A percentile compares a stretch with the other conserved stretches of the same genome.
Conservation (phyloP, 805 yeast species). For the Priceomyces carsonii region DNA sequence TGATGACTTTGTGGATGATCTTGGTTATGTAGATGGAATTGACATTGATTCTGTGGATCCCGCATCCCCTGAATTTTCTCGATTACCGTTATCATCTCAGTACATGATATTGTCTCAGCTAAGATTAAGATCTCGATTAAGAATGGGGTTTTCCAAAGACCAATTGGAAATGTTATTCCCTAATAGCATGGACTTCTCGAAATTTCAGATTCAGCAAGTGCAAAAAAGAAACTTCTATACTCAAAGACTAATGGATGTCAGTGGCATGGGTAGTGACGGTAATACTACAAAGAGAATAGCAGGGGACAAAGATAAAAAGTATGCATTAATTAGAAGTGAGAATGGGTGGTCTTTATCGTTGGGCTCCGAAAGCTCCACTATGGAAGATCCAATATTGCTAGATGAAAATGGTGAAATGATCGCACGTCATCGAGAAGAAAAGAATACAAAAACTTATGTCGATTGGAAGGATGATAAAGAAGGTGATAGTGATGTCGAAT, state of each 20-base stretch:
- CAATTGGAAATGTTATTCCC: slow-evolving; percentile 84
- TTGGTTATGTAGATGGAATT: slow-evolving; percentile 62
- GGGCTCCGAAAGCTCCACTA: slow-evolving; percentile 40
- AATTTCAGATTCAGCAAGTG: slow-evolving; percentile 90
- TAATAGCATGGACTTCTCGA: slow-evolving; percentile 83
- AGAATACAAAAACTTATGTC: slow-evolving; percentile 2
- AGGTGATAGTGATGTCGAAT: slow-evolving; percentile 50
- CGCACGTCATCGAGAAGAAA: slow-evolving; percentile 8
- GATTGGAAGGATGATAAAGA: slow-evolving; percentile 2
- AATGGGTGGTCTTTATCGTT: slow-evolving; percentile 84
- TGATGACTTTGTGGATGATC: slow-evolving; percentile 53
- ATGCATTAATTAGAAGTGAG: slow-evolving; percentile 70
- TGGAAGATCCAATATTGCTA: slow-evolving; percentile 49
- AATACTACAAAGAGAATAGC: slow-evolving; percentile 64
- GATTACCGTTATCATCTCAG: slow-evolving; percentile 81
- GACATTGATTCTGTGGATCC: slow-evolving; percentile 81
- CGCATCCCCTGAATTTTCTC: slow-evolving; percentile 70
- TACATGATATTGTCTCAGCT: slow-evolving; percentile 85
- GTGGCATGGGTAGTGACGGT: slow-evolving; percentile 70
- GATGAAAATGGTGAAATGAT: slow-evolving; percentile 38
- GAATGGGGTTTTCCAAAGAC: slow-evolving; percentile 95
- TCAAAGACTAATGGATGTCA: slow-evolving; percentile 77
- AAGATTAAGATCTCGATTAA: slow-evolving; percentile 77
- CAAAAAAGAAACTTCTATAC: slow-evolving; percentile 89
- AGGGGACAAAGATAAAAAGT: slow-evolving; percentile 77